Evolutionary conservation across 2,329 filamentous ascomycete species (phyloP).

Genomic region (Colletotrichum camelliae): DNA sequence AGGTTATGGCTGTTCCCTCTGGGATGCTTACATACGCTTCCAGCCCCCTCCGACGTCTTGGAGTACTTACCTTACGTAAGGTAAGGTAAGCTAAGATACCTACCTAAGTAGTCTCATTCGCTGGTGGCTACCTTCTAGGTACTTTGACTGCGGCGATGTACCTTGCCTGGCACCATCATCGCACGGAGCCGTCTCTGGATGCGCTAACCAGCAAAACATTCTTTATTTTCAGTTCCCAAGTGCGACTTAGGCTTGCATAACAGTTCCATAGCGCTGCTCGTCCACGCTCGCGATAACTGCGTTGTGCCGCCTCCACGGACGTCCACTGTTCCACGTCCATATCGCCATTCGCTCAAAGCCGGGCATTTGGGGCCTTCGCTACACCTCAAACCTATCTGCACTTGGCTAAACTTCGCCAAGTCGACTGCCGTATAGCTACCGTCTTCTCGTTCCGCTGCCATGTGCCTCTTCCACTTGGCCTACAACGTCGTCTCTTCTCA

Average conservation of each 20-base stretch:
- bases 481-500: not conserved
- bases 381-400: not conserved
- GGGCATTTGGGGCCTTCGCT: not conserved
- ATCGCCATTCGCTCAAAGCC: not conserved
- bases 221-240: not conserved
- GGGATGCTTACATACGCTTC: not conserved
- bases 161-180: not conserved
- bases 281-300: not conserved
- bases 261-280: not conserved
- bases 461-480: not conserved
- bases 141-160: not conserved
- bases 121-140: not conserved
- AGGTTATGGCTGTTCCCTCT: not conserved
- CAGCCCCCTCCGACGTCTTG: not conserved
- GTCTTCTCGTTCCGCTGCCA: not conserved
- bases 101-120: not conserved
- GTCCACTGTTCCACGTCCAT: not conserved
- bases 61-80: not conserved
- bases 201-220: not conserved
- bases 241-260: not conserved
- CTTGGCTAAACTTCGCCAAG: not conserved
- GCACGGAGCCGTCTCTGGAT: not conserved
- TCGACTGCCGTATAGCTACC: not conserved
- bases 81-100: not conserved
- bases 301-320: not conserved